Conservation (phyloP, 2,329 filamentous ascomycete species). For the Chrysosporium keratinophilum region DNA sequence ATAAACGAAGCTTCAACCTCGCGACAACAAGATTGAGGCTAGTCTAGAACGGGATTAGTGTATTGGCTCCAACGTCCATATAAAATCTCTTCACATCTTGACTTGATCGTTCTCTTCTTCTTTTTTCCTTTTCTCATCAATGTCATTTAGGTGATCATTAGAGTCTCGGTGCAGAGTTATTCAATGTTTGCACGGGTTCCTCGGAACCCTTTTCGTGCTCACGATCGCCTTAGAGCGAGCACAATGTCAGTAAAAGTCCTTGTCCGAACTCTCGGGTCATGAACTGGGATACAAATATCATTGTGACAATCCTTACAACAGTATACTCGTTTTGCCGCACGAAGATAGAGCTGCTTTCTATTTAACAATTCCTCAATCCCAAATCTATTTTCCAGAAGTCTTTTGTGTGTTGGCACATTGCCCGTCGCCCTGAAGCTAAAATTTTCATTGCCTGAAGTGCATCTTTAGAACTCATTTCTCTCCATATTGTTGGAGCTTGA, state of each 20-base stretch:
- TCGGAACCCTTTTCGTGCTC: conserved; percentile 86
- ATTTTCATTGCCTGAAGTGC: background rate
- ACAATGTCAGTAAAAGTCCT: conserved; percentile 28
- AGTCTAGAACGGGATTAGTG: conserved; percentile 27
- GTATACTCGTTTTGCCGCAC: background rate
- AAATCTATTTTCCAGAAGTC: background rate
- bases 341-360: background rate
- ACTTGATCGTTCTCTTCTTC: conserved; percentile 25
- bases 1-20: conserved; percentile 4
- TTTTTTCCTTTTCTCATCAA: conserved; percentile 44
- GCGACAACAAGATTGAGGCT: conserved; percentile 16
- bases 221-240: conserved; percentile 84
- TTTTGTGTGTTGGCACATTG: no score
- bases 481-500: conserved; percentile 71
- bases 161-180: conserved; percentile 71
- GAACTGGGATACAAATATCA: conserved; percentile 12
- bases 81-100: conserved; percentile 20
- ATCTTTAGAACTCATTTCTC: background rate
- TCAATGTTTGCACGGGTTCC: conserved; percentile 90
- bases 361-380: background rate
- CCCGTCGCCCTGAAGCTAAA: no score
- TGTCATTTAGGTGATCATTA: conserved; percentile 79
- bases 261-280: conserved; percentile 6
- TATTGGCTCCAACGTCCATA: conserved; percentile 13
- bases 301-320: conserved; percentile 5